Percentiles rank a stretch among this genome's conserved stretches.
Conservation (phyloP, 169 alveolate genomes). For the Pseudocohnilembus persalinus region DNA sequence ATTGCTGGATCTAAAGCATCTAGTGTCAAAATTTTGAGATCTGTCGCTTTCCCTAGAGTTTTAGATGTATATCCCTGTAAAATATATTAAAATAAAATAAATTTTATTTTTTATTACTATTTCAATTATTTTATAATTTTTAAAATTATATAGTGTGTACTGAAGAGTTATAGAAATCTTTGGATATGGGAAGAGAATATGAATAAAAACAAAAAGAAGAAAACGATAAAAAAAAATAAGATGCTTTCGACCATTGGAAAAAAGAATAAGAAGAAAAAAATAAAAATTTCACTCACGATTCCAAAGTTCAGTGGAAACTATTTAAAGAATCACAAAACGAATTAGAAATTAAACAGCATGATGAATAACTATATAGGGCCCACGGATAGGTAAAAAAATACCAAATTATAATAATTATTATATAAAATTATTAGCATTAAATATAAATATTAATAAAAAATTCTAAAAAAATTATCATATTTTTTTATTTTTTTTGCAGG, state of each 20-base stretch:
- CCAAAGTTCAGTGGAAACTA: constrained; percentile 29
- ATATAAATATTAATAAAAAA: too few relatives aligned
- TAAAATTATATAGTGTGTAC: constrained; percentile 65
- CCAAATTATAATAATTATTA: too few relatives aligned
- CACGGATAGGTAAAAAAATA: constrained; percentile 37
- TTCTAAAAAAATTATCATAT: too few relatives aligned
- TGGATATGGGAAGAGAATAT: constrained; percentile 76
- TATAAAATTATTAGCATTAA: too few relatives aligned
- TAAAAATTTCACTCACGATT: constrained; percentile 41
- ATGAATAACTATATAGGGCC: constrained; percentile 51
- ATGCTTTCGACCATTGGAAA: constrained; percentile 30
- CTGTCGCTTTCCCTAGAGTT: constrained; percentile 76
- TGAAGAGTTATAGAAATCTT: constrained; percentile 67
- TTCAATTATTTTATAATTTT: too few relatives aligned
- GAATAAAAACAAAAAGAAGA: constrained; percentile 66
- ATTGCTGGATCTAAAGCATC: constrained; percentile 76
- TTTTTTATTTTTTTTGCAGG: background rate
- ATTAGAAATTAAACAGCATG: constrained; percentile 40
- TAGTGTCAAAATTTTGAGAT: constrained; percentile 77
- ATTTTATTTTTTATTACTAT: too few relatives aligned
- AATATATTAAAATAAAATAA: too few relatives aligned
- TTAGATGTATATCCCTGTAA: constrained; percentile 71
- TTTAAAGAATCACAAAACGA: constrained; percentile 29
- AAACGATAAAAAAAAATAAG: constrained; percentile 38
- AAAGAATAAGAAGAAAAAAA: constrained; percentile 44